Evolutionary conservation across 2,329 filamentous ascomycete genomes (phyloP), one percentile per base, ranked within the genome.

Genomic region (Cladophialophora immunda): DNA sequence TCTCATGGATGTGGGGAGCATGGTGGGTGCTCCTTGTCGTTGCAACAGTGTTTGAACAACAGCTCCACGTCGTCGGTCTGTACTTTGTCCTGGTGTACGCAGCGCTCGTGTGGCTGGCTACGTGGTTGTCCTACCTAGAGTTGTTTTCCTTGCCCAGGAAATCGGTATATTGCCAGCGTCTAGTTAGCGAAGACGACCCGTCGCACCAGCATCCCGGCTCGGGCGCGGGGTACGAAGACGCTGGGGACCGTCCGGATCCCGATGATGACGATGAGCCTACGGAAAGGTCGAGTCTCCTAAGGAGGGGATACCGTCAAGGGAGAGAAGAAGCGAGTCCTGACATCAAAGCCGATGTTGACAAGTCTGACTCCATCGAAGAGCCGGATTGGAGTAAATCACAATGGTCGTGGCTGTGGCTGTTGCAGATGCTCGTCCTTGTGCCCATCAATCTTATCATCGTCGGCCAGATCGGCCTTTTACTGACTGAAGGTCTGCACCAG

Each of bases 1-100:
- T 94, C 53, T 85, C 96, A 9, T 98, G 95, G 94, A 84, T 97
- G 54, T 97, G 94, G 76, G 76, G 87, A 34, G 78, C 93, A 0
- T 87, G 88, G 45, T 98, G 94, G 89, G 79, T 86, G 1, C 73
- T 92, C 47, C 85, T 97, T 64, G 87, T 97, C 15, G 82, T 86
- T 53, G 85, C 89, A 47, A 92, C 93, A 0, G 86, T 97, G 3
- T 86, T 89, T n/a, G 91, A 93, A 70, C 88, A 94, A 75, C 88
- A 92, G 22, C 85, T 89, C 72, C 85, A 90, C 17, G 83, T 95
- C 58, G 90, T 87, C 4, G 89, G 90, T 29, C 90, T 92, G 8
- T 99, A 98, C 76, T 88, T 92, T 69, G 84, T 93, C 55, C 87
- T 95, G 4, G 91, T 97, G 72, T 90, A 93, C 74, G 90, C 95